Base-by-base conservation (phyloP, 2,329 filamentous ascomycete genomes). In the Venturia asperata region DNA sequence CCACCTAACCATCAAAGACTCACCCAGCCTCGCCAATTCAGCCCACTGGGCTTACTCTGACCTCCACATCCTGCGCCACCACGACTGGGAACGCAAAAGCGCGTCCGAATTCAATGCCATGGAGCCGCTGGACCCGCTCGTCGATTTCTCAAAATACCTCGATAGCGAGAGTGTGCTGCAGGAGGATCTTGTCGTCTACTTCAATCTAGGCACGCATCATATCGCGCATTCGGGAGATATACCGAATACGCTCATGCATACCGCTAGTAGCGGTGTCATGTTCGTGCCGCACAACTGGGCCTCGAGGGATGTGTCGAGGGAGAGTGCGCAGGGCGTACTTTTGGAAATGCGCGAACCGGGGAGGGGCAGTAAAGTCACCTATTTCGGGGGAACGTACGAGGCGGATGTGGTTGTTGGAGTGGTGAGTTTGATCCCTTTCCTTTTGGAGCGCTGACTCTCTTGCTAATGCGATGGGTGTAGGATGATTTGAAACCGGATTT, bases 141-240 rank as follows among this genome's bases (percentile, higher is more conserved):
- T 80, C 21, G 76, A 80, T 68, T 81, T 81, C 66, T 65, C 67
- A 61, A 74, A 76, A 61, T 78, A 78, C 69, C 77, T 81, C 64
- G 69, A 81, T 66, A 75, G 74, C 58, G 77, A 82, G 69, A 72
- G 67, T 11, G 70, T 81, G 3, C 69, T 72, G 49, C 75, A 81
- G 64, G 77, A 80, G 69, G 79, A 81, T 64, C 66, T 82, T 15
- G 81, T 84, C 2, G 64, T 84, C 15, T 85, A 80, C 77, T 76
- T 85, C 66, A 85, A 82, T 66, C 69, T 82, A 9, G 83, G 83
- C 19, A 85, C 82, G 79, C 82, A 85, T 69, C 83, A 85, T 69
- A 72, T 84, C n/a, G 80, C 83, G 11, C 79, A 82, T 68, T 80
- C 81, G 1, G 78, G 77, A 24, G 81, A 83, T 68, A 43, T 67